Base-by-base conservation (phyloP, 495 filamentous ascomycete genomes). In the Aspergillus conjunctus region DNA sequence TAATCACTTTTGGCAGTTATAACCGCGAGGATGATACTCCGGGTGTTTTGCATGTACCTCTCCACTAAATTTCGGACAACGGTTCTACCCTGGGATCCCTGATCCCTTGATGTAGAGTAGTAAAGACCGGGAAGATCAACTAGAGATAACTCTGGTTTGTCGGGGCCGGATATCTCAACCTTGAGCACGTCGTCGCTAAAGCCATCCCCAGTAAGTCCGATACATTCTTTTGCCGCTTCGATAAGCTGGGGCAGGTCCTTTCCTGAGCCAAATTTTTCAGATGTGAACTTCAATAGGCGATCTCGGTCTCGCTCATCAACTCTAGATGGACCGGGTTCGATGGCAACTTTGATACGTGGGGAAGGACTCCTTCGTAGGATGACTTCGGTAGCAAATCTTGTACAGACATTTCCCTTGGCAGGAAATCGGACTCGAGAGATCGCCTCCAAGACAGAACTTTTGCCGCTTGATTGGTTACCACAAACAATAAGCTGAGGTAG, bases 401-500 rank as follows among this genome's bases (percentile, higher is more conserved):
- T 91, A 68, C 88, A 91, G 0, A 86, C 66, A 48, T 80, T 84
- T 55, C 83, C 82, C 44, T 87, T 82, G n/a, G 79, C 66, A 0
- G 88, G 87, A 59, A 92, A 91, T 0, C 83, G 82, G 15, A 91
- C 84, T 41, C 85, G 81, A 0, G 87, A 87, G 49, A 93, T 83
- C 0, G 87, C 88, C 71, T 91, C 87, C 0, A 92, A 80, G 0
- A 92, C 87, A 0, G 88, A 91, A 64, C 85, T 88, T 63, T 91
- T 92, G 2, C 89, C 89, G 11, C 83, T 81, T 0, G 85, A 88
- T 62, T 90, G 87, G 65, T 88, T 83, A 0, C 89, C 88, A 58
- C 87, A 87, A n/a, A 91, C 88, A 12, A 91, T 80, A 22, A 93
- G 76, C 59, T 91, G 87, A 0, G 90, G 90, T 0, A 91, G 78